Conservation (phyloP, 1,284 basidiomycete species). For the Microstroma glucosiphilum region DNA sequence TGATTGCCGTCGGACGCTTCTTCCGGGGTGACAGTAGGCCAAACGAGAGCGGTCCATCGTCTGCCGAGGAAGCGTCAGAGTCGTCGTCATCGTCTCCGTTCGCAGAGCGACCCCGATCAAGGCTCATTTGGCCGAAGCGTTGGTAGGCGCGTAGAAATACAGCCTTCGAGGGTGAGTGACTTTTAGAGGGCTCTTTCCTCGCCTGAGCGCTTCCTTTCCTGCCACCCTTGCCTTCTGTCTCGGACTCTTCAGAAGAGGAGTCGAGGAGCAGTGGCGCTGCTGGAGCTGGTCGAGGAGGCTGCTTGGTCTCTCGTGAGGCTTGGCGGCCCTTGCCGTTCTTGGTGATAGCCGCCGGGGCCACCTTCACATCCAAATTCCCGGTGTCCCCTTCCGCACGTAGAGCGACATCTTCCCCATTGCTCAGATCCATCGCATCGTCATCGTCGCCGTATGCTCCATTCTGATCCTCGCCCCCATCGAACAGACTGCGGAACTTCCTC, state of each 20-base stretch:
- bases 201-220: background rate
- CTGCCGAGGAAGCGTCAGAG: background rate
- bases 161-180: background rate
- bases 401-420: background rate
- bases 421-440: background rate
- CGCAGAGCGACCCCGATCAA: background rate
- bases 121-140: slow-evolving; percentile 1
- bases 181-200: background rate
- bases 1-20: background rate
- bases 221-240: background rate
- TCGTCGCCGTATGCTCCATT: background rate
- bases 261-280: background rate
- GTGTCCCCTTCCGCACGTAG: background rate
- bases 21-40: background rate
- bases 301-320: background rate
- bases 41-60: too few species aligned
- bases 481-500: slow-evolving; percentile 1
- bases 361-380: background rate
- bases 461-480: background rate
- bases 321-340: background rate
- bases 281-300: background rate
- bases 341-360: background rate
- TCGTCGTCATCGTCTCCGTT: slow-evolving; percentile 2
- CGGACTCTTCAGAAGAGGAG: slow-evolving; percentile 5
- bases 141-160: background rate